Evolutionary conservation across 169 alveolate species (phyloP).

Genomic region (Babesia divergens): DNA sequence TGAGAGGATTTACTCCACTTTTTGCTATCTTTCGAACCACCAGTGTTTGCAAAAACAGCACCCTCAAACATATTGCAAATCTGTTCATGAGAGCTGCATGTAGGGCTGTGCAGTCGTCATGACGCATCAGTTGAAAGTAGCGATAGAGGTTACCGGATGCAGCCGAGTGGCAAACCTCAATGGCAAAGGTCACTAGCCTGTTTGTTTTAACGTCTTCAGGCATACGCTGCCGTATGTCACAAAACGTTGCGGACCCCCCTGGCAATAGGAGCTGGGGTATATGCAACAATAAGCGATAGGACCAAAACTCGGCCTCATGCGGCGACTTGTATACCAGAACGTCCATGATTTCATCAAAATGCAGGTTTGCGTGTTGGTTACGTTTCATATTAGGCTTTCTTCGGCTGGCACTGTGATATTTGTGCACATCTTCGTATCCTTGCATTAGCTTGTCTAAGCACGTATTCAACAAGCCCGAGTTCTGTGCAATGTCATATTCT

Average conservation of each 20-base stretch:
- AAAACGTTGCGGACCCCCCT: slow-evolving; percentile 62
- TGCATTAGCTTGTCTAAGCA: slow-evolving; percentile 81
- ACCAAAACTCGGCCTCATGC: slow-evolving; percentile 84
- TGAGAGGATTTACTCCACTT: slow-evolving; percentile 34
- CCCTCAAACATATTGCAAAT: slow-evolving; percentile 27
- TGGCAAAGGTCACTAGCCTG: slow-evolving; percentile 47
- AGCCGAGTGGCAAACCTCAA: slow-evolving; percentile 45
- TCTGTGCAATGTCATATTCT: slow-evolving; percentile 76
- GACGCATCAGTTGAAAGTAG: slow-evolving; percentile 43
- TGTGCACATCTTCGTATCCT: slow-evolving; percentile 78
- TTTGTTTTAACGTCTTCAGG: slow-evolving; percentile 36
- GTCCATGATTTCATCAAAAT: slow-evolving; percentile 34
- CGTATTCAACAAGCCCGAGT: slow-evolving; percentile 73
- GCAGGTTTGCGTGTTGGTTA: neutral
- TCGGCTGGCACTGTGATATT: neutral
- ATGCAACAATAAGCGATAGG: slow-evolving; percentile 72
- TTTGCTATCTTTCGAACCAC: slow-evolving; percentile 14
- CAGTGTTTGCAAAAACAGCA: slow-evolving; percentile 22
- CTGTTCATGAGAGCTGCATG: slow-evolving; percentile 64
- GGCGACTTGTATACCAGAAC: slow-evolving; percentile 74
- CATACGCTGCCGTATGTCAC: slow-evolving; percentile 68
- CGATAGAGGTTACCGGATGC: slow-evolving; percentile 25
- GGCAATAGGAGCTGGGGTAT: slow-evolving; percentile 62
- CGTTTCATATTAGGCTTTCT: neutral
- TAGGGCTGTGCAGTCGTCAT: slow-evolving; percentile 30